These are phyloP conservation scores for Ustilago lituana DNA, from an alignment of 1,284 basidiomycete genomes.

Conservation along the genomic window DNA sequence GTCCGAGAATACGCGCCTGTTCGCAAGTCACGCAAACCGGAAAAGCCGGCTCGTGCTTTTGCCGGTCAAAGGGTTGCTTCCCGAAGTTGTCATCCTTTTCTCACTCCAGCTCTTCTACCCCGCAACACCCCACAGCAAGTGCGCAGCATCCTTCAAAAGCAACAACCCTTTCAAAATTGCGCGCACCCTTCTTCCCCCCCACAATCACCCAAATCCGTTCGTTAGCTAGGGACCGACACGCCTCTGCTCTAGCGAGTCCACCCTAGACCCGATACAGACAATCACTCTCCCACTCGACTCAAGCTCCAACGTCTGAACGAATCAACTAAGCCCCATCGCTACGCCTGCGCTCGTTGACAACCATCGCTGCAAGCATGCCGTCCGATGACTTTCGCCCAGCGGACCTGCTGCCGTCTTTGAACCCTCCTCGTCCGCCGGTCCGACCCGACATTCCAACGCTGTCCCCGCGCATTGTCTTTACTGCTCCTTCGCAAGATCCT, in stretches of 20 bases:
- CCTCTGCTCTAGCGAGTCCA: too few species aligned
- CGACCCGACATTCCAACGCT: conserved; percentile 19
- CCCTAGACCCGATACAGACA: too few species aligned
- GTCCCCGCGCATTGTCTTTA: conserved; percentile 31
- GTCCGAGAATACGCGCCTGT: conserved; percentile 13
- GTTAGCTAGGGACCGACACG: too few species aligned
- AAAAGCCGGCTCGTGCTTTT: conserved; percentile 20
- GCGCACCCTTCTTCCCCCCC: too few species aligned
- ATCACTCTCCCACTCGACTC: too few species aligned
- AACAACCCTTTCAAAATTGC: too few species aligned
- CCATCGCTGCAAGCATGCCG: too few species aligned
- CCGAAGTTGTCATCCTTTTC: too few species aligned
- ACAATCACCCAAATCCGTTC: too few species aligned
- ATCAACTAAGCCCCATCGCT: too few species aligned
- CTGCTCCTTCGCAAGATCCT: conserved; percentile 32
- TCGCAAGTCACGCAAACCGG: conserved; percentile 7
- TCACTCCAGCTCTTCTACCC: not conserved
- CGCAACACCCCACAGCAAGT: conserved; percentile 4
- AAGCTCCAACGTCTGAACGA: too few species aligned
- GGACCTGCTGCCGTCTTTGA: conserved; percentile 32
- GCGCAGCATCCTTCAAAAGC: not conserved
- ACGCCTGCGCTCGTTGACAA: too few species aligned
- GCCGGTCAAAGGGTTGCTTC: conserved; percentile 13
- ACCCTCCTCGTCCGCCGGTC: conserved; percentile 10
- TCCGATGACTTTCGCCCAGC: conserved; percentile 21